A percentile compares a stretch with the other conserved stretches of the same genome.
phyloP scores from a whole-genome alignment of 768 basidiomycete genomes.

The Mycena rosella region DNA sequence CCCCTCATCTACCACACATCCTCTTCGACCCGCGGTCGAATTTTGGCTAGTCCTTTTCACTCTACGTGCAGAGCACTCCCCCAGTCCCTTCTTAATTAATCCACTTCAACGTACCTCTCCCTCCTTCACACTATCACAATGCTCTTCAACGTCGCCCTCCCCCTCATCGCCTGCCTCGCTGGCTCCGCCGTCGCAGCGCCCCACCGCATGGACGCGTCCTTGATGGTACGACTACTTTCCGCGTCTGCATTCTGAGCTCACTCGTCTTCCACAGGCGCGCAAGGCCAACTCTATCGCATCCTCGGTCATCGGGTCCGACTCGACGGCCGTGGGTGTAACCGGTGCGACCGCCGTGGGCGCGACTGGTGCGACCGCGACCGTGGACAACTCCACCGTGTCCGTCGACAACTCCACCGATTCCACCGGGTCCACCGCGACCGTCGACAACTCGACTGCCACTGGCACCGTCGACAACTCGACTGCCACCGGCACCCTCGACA shows the following conservation, averaged over 20 bases:
- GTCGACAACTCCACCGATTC: no score
- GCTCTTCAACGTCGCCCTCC: constrained; percentile 45
- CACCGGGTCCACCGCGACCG: no score
- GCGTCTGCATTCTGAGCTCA: constrained; percentile 1
- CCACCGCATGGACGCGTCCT: constrained; percentile 34
- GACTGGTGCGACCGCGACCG: constrained; percentile 6
- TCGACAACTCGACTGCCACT: no score
- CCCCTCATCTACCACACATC: constrained; percentile 26
- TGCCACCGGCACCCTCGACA: no score
- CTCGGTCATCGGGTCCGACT: background rate
- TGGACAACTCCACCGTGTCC: no score
- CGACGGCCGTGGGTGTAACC: no score
- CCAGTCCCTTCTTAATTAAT: constrained; percentile 22
- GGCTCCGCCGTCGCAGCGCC: constrained; percentile 44
- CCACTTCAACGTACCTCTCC: constrained; percentile 19
- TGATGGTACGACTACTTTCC: constrained; percentile 27
- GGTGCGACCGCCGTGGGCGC: background rate
- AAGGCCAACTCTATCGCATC: background rate
- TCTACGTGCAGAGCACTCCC: constrained; percentile 37
- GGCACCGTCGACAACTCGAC: no score
- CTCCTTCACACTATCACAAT: constrained; percentile 34
- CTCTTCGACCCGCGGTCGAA: constrained; percentile 34
- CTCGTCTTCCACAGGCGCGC: constrained; percentile 9
- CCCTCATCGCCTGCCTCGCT: constrained; percentile 41
- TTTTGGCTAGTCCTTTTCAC: constrained; percentile 32